phyloP scores from a whole-genome alignment of 2,329 filamentous ascomycete species.

The Purpureocillium lavendulum region DNA sequence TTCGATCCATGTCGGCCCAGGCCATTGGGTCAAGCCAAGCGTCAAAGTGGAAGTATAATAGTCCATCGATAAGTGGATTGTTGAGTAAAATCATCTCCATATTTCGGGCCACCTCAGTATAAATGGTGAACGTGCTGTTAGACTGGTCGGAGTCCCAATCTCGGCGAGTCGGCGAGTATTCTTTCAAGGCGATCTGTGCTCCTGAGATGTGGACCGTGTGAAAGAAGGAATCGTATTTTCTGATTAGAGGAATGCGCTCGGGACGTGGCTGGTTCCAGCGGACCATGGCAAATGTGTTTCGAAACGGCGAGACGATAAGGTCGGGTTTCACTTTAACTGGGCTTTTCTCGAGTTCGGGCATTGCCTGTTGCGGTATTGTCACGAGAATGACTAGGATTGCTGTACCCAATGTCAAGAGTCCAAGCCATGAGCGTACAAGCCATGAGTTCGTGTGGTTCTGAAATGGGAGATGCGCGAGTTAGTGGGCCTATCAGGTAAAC shows the following conservation, averaged over 20 bases:
- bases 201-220: neutral
- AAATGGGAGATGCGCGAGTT: no score
- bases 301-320: conserved; percentile 14
- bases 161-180: neutral
- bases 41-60: conserved; percentile 24
- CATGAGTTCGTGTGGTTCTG: no score
- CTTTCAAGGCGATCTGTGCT: conserved; percentile 9
- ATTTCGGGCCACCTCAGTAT: no score
- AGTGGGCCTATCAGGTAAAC: no score
- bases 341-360: no score
- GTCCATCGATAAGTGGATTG: conserved; percentile 12
- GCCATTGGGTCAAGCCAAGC: conserved; percentile 22
- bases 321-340: neutral
- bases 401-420: no score
- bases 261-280: conserved; percentile 1
- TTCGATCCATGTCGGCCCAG: conserved; percentile 14
- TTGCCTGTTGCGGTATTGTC: conserved; percentile 5
- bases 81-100: no score
- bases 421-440: no score
- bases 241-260: conserved; percentile 17
- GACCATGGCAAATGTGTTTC: conserved; percentile 13
- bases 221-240: conserved; percentile 22
- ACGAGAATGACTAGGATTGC: neutral
- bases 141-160: no score
- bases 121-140: no score